Evolutionary conservation across 163 green algal genomes (phyloP).

Genomic region (Coccomyxa subellipsoidea): DNA sequence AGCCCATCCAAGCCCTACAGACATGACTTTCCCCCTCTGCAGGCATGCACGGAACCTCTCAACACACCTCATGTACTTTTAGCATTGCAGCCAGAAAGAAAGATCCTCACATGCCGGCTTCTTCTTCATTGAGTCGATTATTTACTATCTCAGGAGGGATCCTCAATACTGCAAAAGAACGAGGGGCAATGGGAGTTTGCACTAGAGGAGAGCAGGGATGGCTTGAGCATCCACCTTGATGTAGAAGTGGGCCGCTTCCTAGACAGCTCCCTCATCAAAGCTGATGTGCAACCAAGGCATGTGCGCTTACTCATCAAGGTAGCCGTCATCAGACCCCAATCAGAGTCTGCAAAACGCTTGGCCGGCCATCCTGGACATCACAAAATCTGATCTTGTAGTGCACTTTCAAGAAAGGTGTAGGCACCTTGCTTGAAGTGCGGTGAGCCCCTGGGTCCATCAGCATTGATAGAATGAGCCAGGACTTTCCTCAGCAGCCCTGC

Average conservation of each 20-base stretch:
- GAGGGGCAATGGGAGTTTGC: slow-evolving; percentile 78
- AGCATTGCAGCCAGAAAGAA: too few species aligned
- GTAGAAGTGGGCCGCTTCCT: slow-evolving; percentile 78
- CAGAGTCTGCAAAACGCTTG: not conserved
- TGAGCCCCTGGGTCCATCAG: too few species aligned
- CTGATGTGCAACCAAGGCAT: slow-evolving; percentile 75
- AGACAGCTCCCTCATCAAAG: slow-evolving; percentile 77
- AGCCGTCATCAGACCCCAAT: not conserved
- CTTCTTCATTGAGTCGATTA: not conserved
- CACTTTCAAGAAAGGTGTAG: too few species aligned
- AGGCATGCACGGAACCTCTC: slow-evolving; percentile 5
- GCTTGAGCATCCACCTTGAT: slow-evolving; percentile 61
- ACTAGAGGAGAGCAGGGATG: slow-evolving; percentile 64
- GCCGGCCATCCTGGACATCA: too few species aligned
- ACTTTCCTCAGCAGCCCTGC: too few species aligned
- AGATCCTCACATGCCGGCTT: not conserved
- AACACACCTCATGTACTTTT: not conserved
- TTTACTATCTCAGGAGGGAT: slow-evolving; percentile 26
- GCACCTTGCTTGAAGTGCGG: too few species aligned
- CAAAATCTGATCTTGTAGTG: too few species aligned
- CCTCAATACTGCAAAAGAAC: slow-evolving; percentile 69
- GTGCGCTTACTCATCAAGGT: slow-evolving; percentile 82
- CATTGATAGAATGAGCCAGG: too few species aligned
- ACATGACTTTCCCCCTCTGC: slow-evolving; percentile 21
- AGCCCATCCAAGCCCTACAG: not conserved